A percentile compares a stretch with the other conserved stretches of the same genome.
Evolutionary conservation across 1,284 basidiomycete species (phyloP).

Genomic region (Trichosporon sp.): DNA sequence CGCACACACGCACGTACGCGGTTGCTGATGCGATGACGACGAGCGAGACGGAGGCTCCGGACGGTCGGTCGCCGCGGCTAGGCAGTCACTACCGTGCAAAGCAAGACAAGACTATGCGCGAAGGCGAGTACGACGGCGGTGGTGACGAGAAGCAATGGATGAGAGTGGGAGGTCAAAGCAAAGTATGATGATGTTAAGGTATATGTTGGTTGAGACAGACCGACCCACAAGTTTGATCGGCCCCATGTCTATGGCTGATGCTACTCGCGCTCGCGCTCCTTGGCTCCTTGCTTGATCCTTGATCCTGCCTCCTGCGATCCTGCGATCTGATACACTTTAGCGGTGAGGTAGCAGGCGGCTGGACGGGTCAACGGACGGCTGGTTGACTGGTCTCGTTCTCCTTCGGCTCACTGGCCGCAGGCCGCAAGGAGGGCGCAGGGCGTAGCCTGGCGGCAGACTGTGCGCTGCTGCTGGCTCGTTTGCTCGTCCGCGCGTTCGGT

Average conservation of each 20-base stretch:
- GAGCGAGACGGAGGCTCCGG: neutral
- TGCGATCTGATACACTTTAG: neutral
- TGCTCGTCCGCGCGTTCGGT: neutral
- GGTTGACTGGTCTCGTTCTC: neutral
- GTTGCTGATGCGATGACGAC: neutral
- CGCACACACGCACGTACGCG: neutral
- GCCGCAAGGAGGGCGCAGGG: neutral
- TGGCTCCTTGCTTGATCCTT: neutral
- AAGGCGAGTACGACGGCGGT: neutral
- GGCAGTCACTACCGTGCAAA: neutral
- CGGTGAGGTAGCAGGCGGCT: neutral
- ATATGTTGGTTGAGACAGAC: conserved; percentile 4
- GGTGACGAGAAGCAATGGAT: neutral
- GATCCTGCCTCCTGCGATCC: neutral
- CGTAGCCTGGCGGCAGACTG: neutral
- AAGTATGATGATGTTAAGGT: neutral
- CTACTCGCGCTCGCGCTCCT: neutral
- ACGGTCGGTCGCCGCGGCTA: neutral
- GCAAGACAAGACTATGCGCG: neutral
- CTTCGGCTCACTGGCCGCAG: neutral
- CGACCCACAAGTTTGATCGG: conserved; percentile 4
- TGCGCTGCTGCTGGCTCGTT: neutral
- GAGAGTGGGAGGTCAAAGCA: neutral
- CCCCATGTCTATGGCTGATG: neutral
- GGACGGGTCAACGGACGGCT: conserved; percentile 5